Percentiles rank a stretch among this genome's conserved stretches.
phyloP scores from a whole-genome alignment of 2,329 filamentous ascomycete species.

The Ciborinia camelliae region DNA sequence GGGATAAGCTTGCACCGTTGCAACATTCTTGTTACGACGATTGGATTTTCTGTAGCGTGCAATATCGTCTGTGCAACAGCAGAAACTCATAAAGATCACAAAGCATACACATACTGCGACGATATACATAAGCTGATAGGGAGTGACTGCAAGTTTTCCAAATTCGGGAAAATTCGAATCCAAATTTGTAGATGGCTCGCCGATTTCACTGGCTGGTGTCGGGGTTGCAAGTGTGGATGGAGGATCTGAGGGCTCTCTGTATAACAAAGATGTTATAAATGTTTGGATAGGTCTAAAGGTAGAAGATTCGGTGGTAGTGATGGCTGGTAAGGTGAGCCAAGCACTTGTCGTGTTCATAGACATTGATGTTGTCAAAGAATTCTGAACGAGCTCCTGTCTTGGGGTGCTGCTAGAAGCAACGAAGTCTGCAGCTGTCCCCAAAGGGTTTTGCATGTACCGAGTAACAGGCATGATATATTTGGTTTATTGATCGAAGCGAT shows the following conservation, averaged over 20 bases:
- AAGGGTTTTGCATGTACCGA: neutral
- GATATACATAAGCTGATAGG: slow-evolving; percentile 15
- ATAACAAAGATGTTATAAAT: slow-evolving; percentile 4
- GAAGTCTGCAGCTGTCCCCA: neutral
- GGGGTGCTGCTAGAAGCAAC: neutral
- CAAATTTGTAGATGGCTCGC: slow-evolving; percentile 1
- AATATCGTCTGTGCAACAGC: slow-evolving; percentile 12
- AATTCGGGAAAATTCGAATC: neutral
- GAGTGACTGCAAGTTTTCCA: neutral
- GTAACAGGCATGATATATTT: neutral
- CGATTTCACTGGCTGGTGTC: neutral
- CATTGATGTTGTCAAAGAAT: neutral
- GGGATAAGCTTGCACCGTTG: slow-evolving; percentile 7
- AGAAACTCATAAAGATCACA: slow-evolving; percentile 12
- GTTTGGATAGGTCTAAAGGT: neutral
- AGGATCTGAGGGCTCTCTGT: neutral
- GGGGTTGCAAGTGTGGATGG: neutral
- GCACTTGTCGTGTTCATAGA: neutral
- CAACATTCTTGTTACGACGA: neutral
- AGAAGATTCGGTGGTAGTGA: neutral
- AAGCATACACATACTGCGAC: slow-evolving; percentile 12
- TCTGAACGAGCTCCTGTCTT: neutral
- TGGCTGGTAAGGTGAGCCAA: neutral
- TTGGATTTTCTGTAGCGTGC: slow-evolving; percentile 13
- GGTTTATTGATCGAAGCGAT: neutral